Conservation (phyloP, 257 asterid species). For the Ophiorrhiza pumila region DNA sequence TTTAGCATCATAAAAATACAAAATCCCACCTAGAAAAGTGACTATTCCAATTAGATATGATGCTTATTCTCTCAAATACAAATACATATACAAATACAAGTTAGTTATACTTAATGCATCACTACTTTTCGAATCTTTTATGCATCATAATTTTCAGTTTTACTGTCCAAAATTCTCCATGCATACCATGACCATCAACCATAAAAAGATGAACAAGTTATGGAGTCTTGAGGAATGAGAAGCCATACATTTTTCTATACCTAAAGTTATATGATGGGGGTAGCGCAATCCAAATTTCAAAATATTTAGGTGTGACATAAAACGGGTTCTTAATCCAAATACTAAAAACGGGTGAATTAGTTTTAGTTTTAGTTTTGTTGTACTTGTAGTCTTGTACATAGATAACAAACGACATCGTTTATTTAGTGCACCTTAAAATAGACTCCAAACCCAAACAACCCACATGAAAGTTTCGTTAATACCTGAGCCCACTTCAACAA, state of each 20-base stretch:
- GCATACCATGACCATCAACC: not conserved
- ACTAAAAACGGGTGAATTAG: no score
- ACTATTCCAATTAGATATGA: conserved; percentile 8
- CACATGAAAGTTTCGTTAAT: conserved; percentile 38
- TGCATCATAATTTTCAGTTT: not conserved
- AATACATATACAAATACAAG: no score
- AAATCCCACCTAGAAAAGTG: no score
- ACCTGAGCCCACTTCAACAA: conserved; percentile 19
- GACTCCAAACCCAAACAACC: conserved; percentile 9
- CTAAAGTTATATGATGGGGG: no score
- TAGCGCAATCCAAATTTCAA: no score
- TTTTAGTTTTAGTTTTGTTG: no score
- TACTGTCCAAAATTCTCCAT: not conserved
- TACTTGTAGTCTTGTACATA: no score
- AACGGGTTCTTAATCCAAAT: no score
- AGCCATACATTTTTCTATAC: no score
- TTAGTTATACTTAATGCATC: not conserved
- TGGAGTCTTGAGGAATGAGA: no score
- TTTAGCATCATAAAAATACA: not conserved
- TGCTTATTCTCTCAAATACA: not conserved
- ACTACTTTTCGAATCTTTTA: not conserved
- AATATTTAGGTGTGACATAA: no score
- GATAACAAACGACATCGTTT: conserved; percentile 3
- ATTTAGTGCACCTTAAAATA: not conserved
- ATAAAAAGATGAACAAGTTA: no score